A percentile compares a stretch with the other conserved stretches of the same genome.
phyloP scores from a whole-genome alignment of 345 rosid species.

The Camelina sativa region DNA sequence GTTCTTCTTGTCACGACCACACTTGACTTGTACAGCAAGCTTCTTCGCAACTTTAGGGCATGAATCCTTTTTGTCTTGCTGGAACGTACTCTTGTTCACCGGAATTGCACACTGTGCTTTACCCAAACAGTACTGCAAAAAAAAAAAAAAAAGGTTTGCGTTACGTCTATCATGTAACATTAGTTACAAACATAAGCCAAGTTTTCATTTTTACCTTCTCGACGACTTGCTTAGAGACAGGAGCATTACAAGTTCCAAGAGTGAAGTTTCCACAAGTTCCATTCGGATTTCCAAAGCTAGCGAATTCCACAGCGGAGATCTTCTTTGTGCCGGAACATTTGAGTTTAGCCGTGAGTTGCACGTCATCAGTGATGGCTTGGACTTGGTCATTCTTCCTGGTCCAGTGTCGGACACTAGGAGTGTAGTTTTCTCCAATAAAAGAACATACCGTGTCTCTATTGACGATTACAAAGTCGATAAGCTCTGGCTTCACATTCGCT shows the following conservation, averaged over 20 bases:
- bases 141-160: not conserved
- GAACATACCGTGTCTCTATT: conserved; percentile 85
- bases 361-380: conserved; percentile 44
- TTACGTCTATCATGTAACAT: conserved; percentile 18
- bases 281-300: conserved; percentile 76
- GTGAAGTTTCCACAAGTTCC: conserved; percentile 70
- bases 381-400: conserved; percentile 46
- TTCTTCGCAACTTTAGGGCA: conserved; percentile 36
- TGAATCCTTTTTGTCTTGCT: conserved; percentile 36
- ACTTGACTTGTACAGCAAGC: conserved; percentile 47
- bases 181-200: not conserved
- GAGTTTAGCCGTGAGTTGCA: conserved; percentile 54
- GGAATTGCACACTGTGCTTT: conserved; percentile 62
- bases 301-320: conserved; percentile 69
- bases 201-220: conserved; percentile 54
- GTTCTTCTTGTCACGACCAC: conserved; percentile 42
- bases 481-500: conserved; percentile 53
- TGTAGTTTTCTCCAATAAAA: conserved; percentile 56
- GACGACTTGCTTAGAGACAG: conserved; percentile 56
- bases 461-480: conserved; percentile 53
- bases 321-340: conserved; percentile 56
- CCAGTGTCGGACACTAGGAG: conserved; percentile 67
- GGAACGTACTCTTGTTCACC: conserved; percentile 49
- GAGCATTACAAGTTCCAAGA: conserved; percentile 60
- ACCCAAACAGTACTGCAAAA: conserved; percentile 68